Evolutionary conservation across 768 basidiomycete species (phyloP).

Genomic region (Suillus sp.): DNA sequence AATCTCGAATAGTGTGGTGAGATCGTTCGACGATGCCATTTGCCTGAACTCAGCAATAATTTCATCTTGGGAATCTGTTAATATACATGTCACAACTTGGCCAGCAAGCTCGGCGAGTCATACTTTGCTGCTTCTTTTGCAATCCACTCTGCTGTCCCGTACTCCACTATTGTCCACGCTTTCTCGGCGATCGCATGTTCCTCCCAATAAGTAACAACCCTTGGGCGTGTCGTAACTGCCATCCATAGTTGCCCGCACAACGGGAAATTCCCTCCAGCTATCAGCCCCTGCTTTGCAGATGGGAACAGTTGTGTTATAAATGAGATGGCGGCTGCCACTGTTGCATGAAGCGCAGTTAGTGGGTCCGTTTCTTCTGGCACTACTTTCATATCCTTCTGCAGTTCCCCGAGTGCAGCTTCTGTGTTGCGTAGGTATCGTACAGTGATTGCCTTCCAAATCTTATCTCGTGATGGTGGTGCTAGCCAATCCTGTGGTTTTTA

Average conservation of each 20-base stretch:
- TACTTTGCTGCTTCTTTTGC: constrained; percentile 15
- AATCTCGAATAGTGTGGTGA: no score
- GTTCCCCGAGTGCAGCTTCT: constrained; percentile 19
- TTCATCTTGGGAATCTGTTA: no score
- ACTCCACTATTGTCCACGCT: constrained; percentile 19
- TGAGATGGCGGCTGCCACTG: constrained; percentile 22
- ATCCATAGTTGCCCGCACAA: constrained; percentile 27
- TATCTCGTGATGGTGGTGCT: constrained; percentile 23
- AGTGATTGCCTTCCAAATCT: constrained; percentile 22
- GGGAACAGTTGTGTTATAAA: constrained; percentile 28
- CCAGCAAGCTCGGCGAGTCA: neutral
- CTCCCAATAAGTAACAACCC: constrained; percentile 21
- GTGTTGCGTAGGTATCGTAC: constrained; percentile 26
- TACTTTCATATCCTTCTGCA: constrained; percentile 17
- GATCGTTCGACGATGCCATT: no score
- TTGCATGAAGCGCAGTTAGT: constrained; percentile 21
- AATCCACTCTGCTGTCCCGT: constrained; percentile 27
- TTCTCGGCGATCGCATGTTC: constrained; percentile 15
- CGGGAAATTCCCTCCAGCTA: constrained; percentile 19
- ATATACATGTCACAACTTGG: neutral
- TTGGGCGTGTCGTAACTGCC: constrained; percentile 19
- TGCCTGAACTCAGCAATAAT: no score
- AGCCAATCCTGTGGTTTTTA: constrained; percentile 20
- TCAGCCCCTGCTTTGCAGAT: constrained; percentile 15
- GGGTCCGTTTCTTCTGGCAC: constrained; percentile 17